phyloP scores from a whole-genome alignment of 2,329 filamentous ascomycete genomes.

The Whalleya microplaca region DNA sequence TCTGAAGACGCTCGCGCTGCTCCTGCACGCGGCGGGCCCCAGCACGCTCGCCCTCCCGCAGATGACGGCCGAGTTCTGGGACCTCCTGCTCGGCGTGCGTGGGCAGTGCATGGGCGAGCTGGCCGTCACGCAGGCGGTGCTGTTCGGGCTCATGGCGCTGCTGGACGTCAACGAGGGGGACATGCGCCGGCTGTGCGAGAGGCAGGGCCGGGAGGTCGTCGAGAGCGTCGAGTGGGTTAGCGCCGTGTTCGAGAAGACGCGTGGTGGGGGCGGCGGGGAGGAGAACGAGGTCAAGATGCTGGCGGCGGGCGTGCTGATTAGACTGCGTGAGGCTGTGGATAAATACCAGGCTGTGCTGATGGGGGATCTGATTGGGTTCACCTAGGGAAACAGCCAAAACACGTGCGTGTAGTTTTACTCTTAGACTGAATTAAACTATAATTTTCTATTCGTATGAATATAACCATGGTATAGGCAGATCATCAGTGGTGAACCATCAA shows the following conservation, averaged over 20 bases:
- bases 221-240: constrained; percentile 89
- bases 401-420: too few species aligned
- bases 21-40: constrained; percentile 83
- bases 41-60: constrained; percentile 75
- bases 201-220: constrained; percentile 75
- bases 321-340: constrained; percentile 79
- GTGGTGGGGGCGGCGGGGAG: constrained; percentile 58
- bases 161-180: constrained; percentile 80
- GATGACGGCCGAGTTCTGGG: constrained; percentile 84
- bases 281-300: constrained; percentile 80
- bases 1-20: constrained; percentile 81
- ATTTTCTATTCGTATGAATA: too few species aligned
- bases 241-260: constrained; percentile 68
- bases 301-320: constrained; percentile 77
- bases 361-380: constrained; percentile 63
- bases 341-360: constrained; percentile 78
- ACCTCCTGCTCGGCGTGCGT: constrained; percentile 74
- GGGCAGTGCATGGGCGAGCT: constrained; percentile 62
- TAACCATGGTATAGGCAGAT: too few species aligned
- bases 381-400: constrained; percentile 18
- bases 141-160: constrained; percentile 79
- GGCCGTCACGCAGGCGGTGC: constrained; percentile 70
- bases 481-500: too few species aligned
- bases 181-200: constrained; percentile 71
- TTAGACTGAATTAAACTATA: too few species aligned